Evolutionary conservation across 1,284 basidiomycete species (phyloP).

Genomic region (Austroboletus rostrupii): DNA sequence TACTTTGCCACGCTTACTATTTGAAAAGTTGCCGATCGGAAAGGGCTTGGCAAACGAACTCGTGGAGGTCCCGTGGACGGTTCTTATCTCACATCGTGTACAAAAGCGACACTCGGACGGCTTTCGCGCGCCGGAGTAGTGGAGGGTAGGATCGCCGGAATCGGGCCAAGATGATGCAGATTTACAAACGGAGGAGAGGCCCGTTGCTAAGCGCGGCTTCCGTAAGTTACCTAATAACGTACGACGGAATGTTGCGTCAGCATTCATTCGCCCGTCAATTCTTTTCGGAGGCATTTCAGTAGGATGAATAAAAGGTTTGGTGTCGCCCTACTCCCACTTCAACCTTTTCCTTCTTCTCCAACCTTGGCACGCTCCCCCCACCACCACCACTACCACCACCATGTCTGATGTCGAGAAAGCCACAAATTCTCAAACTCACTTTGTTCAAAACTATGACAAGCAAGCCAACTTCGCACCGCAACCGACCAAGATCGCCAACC

Average conservation of each 20-base stretch:
- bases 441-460: conserved; percentile 13
- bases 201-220: not conserved
- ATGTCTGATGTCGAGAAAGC: conserved; percentile 36
- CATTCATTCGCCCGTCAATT: conserved; percentile 11
- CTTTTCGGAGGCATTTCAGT: conserved; percentile 16
- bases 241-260: conserved; percentile 19
- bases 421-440: conserved; percentile 17
- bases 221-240: not conserved
- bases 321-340: not conserved
- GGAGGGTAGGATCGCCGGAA: not conserved
- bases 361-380: not conserved
- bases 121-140: not conserved
- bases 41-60: not conserved
- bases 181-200: too few relatives aligned
- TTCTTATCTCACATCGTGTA: not conserved
- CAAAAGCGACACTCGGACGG: not conserved
- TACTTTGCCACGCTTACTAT: not conserved
- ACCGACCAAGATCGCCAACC: conserved; percentile 43
- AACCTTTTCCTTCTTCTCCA: not conserved
- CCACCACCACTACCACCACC: not conserved
- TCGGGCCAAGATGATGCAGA: too few relatives aligned
- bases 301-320: conserved; percentile 22
- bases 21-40: too few relatives aligned
- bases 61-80: not conserved
- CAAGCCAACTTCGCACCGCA: conserved; percentile 15